phyloP scores from a whole-genome alignment of 495 filamentous ascomycete genomes.

The Durotheca rogersii region DNA sequence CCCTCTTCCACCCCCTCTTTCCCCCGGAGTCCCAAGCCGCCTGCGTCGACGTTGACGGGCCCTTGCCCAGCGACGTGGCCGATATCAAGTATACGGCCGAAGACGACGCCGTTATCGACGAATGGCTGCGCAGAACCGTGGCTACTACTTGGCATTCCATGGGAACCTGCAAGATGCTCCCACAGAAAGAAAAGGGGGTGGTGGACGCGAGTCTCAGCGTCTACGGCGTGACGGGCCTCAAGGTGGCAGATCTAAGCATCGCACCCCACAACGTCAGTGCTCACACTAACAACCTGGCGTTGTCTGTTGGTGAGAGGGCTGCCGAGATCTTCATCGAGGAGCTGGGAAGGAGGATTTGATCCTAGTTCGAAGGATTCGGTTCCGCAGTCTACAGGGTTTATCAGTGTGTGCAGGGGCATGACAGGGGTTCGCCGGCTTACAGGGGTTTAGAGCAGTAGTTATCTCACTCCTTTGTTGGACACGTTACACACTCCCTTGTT shows the following conservation, averaged over 20 bases:
- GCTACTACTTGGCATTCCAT: slow-evolving; percentile 52
- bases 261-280: slow-evolving; percentile 55
- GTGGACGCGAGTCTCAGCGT: slow-evolving; percentile 47
- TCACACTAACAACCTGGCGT: slow-evolving; percentile 59
- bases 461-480: no score
- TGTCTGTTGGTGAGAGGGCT: slow-evolving; percentile 59
- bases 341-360: no score
- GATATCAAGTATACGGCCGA: slow-evolving; percentile 47
- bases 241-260: slow-evolving; percentile 51
- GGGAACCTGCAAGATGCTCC: slow-evolving; percentile 48
- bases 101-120: slow-evolving; percentile 51
- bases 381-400: no score
- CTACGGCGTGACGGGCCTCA: slow-evolving; percentile 47
- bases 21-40: slow-evolving; percentile 41
- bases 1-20: slow-evolving; percentile 52
- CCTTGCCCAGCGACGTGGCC: slow-evolving; percentile 13
- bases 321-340: slow-evolving; percentile 54
- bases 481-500: no score
- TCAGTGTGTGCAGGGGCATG: no score
- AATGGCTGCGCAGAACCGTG: slow-evolving; percentile 43
- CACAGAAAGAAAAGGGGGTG: slow-evolving; percentile 42
- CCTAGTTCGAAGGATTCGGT: no score
- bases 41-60: background rate
- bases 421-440: no score
- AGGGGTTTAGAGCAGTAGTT: no score